A percentile compares a stretch with the other conserved stretches of the same genome.
Evolutionary conservation across 345 rosid species (phyloP).

Genomic region (Geranium brycei): DNA sequence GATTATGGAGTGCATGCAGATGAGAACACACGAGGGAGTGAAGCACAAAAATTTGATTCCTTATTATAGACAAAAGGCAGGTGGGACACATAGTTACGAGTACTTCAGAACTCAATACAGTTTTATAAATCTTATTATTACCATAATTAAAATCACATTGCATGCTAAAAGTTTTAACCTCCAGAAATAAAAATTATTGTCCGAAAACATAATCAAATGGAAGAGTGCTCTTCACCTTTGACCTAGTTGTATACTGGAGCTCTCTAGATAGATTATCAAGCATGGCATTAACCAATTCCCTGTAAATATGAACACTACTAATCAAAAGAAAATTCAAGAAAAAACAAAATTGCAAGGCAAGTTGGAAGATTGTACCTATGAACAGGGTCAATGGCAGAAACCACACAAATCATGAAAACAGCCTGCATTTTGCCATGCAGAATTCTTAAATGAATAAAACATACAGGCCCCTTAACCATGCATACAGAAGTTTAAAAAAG

Average conservation of each 20-base stretch:
- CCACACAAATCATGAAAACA: slow-evolving; percentile 68
- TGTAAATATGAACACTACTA: slow-evolving; percentile 21
- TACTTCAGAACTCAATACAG: no score
- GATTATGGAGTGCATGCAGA: no score
- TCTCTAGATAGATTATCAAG: slow-evolving; percentile 62
- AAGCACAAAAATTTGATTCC: no score
- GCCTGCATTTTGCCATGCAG: slow-evolving; percentile 37
- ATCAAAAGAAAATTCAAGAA: background rate
- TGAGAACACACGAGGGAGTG: no score
- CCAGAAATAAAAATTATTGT: no score
- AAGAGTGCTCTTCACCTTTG: slow-evolving; percentile 37
- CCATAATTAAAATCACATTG: no score
- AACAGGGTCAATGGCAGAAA: slow-evolving; percentile 69
- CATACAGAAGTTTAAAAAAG: no score
- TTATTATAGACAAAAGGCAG: no score
- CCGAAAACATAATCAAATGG: no score
- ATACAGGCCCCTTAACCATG: background rate
- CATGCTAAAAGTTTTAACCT: no score
- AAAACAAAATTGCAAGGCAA: background rate
- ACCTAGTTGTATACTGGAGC: slow-evolving; percentile 60
- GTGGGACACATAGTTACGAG: no score
- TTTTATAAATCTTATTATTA: no score
- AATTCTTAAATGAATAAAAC: background rate
- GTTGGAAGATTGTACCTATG: slow-evolving; percentile 42
- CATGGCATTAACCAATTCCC: slow-evolving; percentile 58